Evolutionary conservation across 108 stramenopile species (phyloP).

Genomic region (Cyclotella atomus): DNA sequence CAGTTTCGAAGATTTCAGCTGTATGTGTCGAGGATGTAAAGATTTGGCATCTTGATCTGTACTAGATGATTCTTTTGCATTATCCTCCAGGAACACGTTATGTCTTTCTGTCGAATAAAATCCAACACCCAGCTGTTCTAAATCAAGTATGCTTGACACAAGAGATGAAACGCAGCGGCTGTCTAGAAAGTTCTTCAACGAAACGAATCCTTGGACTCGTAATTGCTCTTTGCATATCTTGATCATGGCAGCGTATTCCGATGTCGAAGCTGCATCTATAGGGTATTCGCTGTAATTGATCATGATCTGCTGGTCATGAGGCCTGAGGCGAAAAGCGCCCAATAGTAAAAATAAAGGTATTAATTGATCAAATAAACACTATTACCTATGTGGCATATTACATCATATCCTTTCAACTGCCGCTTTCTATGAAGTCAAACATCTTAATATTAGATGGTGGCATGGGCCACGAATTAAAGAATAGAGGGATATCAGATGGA

Average conservation of each 20-base stretch:
- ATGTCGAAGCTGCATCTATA: background rate
- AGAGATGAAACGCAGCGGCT: constrained; percentile 2
- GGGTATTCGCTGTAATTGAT: constrained; percentile 2
- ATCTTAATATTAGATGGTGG: constrained; percentile 37
- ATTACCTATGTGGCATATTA: too few relatives aligned
- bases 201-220: constrained; percentile 15
- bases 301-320: too few relatives aligned
- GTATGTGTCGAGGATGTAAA: constrained; percentile 25
- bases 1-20: constrained; percentile 32
- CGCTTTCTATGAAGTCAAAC: too few relatives aligned
- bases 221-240: constrained; percentile 12
- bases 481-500: constrained; percentile 41
- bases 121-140: constrained; percentile 23
- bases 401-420: too few relatives aligned
- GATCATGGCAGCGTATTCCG: background rate
- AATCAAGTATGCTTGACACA: constrained; percentile 14
- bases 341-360: too few relatives aligned
- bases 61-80: background rate
- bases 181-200: constrained; percentile 12
- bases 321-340: too few relatives aligned
- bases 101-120: constrained; percentile 34
- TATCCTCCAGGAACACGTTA: constrained; percentile 32
- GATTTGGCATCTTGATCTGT: constrained; percentile 1
- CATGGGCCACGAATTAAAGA: constrained; percentile 51
- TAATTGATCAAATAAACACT: too few relatives aligned